These are phyloP conservation scores for Suhomyces sp. DNA, from an alignment of 805 yeast species.

Conservation along the genomic window DNA sequence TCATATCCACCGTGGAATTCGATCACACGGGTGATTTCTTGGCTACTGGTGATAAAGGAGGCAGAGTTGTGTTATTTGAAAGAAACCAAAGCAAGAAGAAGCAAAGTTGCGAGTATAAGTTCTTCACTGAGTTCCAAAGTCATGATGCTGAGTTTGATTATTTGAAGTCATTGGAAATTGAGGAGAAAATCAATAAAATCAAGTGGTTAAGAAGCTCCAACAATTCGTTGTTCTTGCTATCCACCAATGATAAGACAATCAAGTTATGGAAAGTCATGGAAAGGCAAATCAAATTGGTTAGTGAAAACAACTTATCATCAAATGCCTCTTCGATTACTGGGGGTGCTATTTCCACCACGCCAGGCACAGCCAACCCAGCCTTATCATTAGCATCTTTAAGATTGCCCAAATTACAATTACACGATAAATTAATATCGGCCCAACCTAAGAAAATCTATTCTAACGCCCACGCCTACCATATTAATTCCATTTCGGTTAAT, in stretches of 20 bases:
- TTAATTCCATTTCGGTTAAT: conserved; percentile 91
- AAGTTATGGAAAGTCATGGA: conserved; percentile 96
- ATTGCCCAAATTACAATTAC: conserved; percentile 86
- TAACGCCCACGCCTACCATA: conserved; percentile 98
- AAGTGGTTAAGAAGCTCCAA: conserved; percentile 91
- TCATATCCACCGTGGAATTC: conserved; percentile 94
- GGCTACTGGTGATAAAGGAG: conserved; percentile 99
- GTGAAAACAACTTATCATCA: conserved; percentile 70
- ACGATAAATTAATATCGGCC: conserved; percentile 93
- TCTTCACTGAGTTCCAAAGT: conserved; percentile 94
- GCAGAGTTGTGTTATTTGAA: conserved; percentile 93
- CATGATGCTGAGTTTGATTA: conserved; percentile 99
- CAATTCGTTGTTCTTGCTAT: conserved; percentile 83
- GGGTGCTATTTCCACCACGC: conserved; percentile 7
- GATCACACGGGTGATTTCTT: conserved; percentile 91
- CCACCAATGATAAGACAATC: conserved; percentile 97
- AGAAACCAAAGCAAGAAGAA: conserved; percentile 71
- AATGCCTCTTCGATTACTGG: neutral
- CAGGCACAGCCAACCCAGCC: conserved; percentile 17
- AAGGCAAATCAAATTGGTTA: conserved; percentile 84
- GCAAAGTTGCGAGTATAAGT: conserved; percentile 78
- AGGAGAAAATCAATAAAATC: conserved; percentile 96
- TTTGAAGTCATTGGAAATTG: conserved; percentile 91
- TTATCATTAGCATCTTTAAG: conserved; percentile 47
- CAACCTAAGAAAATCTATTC: conserved; percentile 88